Conservation (phyloP, 1,139 yeast genomes). For the Geotrichum australiense region DNA sequence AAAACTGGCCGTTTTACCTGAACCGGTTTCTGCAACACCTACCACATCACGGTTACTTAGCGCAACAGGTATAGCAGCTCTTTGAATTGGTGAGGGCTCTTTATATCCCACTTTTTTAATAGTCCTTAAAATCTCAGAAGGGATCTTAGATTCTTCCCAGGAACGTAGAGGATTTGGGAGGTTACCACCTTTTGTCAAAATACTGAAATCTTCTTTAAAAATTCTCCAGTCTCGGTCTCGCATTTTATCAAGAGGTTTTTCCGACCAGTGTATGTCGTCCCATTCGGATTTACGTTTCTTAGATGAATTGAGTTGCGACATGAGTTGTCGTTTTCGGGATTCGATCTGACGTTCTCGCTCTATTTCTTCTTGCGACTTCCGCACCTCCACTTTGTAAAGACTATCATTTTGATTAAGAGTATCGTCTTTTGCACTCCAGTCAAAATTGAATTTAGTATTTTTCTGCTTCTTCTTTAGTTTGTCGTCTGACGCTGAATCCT, state of each 20-base stretch:
- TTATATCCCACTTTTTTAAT: slow-evolving; percentile 41
- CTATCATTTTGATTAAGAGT: slow-evolving; percentile 46
- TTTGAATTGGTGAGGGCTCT: slow-evolving; percentile 82
- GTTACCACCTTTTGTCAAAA: slow-evolving; percentile 50
- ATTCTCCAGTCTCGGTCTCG: slow-evolving; percentile 84
- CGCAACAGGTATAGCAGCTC: slow-evolving; percentile 80
- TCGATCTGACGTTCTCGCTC: slow-evolving; percentile 21
- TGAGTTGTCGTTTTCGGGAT: slow-evolving; percentile 15
- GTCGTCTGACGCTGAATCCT: neutral
- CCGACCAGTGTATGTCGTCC: slow-evolving; percentile 57
- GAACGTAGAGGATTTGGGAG: slow-evolving; percentile 56
- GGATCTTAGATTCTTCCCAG: slow-evolving; percentile 62
- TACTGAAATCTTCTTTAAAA: slow-evolving; percentile 69
- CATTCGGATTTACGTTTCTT: slow-evolving; percentile 19
- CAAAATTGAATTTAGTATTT: slow-evolving; percentile 49
- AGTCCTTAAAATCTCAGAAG: slow-evolving; percentile 38
- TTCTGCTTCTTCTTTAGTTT: slow-evolving; percentile 14
- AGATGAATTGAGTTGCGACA: slow-evolving; percentile 17
- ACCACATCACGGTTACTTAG: slow-evolving; percentile 55
- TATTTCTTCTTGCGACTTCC: slow-evolving; percentile 23
- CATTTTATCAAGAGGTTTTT: slow-evolving; percentile 61
- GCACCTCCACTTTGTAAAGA: slow-evolving; percentile 26
- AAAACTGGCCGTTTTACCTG: slow-evolving; percentile 88
- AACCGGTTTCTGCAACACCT: slow-evolving; percentile 95
- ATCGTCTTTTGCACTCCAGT: slow-evolving; percentile 66